These are phyloP conservation scores for Syzygium aromaticum DNA, from an alignment of 345 rosid genomes.

Conservation along the genomic window DNA sequence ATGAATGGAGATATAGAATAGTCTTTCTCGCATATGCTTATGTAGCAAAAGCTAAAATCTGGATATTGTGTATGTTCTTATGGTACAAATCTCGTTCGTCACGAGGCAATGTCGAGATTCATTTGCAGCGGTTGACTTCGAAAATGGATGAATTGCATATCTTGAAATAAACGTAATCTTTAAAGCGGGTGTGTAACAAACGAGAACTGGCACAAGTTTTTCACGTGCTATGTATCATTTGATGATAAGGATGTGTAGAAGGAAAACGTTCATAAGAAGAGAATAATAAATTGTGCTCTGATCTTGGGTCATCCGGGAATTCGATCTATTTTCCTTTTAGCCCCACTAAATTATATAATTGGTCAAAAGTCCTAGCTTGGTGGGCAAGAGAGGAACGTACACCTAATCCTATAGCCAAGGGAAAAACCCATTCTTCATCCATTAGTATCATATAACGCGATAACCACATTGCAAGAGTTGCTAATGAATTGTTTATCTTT, in stretches of 20 bases:
- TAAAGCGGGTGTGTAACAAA: neutral
- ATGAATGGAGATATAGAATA: too few relatives aligned
- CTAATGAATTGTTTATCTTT: neutral
- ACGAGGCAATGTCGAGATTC: rapidly evolving
- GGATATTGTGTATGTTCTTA: rapidly evolving
- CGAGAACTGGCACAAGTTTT: too few relatives aligned
- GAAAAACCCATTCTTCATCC: neutral
- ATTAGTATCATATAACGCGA: too few relatives aligned
- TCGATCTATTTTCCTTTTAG: too few relatives aligned
- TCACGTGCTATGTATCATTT: too few relatives aligned
- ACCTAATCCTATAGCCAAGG: neutral
- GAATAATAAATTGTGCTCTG: too few relatives aligned
- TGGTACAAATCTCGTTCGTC: rapidly evolving
- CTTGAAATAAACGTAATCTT: neutral
- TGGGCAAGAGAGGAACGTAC: neutral
- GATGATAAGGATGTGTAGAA: too few relatives aligned
- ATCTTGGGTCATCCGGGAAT: too few relatives aligned
- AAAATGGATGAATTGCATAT: neutral
- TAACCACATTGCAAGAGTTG: neutral
- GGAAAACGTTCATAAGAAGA: too few relatives aligned
- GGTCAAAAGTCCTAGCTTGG: too few relatives aligned
- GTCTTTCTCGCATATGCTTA: neutral
- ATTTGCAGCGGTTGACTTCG: rapidly evolving
- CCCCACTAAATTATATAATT: too few relatives aligned
- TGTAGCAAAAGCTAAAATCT: neutral